Conservation (phyloP, 208 protist species). For the Leishmania martiniquensis region DNA sequence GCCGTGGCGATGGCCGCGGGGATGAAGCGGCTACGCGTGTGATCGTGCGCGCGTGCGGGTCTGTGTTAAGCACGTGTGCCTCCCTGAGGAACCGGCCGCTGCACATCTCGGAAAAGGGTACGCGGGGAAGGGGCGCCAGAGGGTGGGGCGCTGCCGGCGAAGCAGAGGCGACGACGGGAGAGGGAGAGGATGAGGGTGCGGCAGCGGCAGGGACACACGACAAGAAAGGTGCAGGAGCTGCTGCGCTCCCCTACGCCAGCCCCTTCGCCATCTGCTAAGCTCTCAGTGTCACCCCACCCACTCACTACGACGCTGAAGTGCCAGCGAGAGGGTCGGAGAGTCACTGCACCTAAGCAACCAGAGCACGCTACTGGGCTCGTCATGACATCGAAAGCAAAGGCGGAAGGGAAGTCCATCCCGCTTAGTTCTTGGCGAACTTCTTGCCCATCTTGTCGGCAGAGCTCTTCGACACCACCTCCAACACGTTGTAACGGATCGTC, state of each 20-base stretch:
- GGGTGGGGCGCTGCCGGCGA: too few species aligned
- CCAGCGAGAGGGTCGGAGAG: background rate
- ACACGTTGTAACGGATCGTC: constrained; percentile 99
- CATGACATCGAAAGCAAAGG: background rate
- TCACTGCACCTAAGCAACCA: constrained; percentile 6
- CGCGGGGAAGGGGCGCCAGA: too few species aligned
- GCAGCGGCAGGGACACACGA: background rate
- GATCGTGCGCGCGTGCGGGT: background rate
- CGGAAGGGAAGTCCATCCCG: background rate
- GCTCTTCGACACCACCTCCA: constrained; percentile 94
- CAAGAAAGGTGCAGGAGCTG: background rate
- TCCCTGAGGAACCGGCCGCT: background rate
- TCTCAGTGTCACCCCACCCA: background rate
- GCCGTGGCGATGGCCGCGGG: background rate
- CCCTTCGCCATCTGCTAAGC: background rate
- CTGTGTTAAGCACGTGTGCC: background rate
- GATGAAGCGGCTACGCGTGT: background rate
- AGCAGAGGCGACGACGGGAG: background rate
- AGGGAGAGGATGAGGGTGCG: background rate
- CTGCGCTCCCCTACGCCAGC: background rate
- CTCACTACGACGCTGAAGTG: background rate
- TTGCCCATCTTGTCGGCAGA: constrained; percentile 87
- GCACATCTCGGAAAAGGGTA: background rate
- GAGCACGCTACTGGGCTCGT: background rate
- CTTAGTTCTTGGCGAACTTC: constrained; percentile 89